Percentiles rank a stretch among this genome's conserved stretches.
phyloP scores from a whole-genome alignment of 306 rosid species.

The Fagus sylvatica region DNA sequence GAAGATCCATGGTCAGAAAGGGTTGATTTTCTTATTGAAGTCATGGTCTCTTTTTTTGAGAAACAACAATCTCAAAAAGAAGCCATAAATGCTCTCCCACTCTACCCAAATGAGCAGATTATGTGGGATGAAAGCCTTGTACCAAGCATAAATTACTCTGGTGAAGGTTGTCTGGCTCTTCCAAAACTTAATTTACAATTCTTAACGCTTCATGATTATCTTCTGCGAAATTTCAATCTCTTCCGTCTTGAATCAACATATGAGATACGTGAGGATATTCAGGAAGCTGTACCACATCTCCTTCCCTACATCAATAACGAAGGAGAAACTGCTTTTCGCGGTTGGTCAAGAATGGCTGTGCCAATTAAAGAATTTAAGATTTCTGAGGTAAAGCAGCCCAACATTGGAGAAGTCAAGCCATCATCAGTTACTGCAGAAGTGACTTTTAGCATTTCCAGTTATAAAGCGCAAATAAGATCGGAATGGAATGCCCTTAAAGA shows the following conservation, averaged over 20 bases:
- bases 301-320: constrained; percentile 84
- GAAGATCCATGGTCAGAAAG: constrained; percentile 96
- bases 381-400: constrained; percentile 84
- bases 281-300: constrained; percentile 96
- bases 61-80: constrained; percentile 96
- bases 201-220: constrained; percentile 98
- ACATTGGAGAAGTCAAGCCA: constrained; percentile 98
- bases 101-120: constrained; percentile 91
- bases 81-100: constrained; percentile 97
- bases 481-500: constrained; percentile 98
- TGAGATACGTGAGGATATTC: constrained; percentile 98
- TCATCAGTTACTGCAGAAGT: constrained; percentile 86
- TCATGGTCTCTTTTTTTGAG: constrained; percentile 91
- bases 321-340: constrained; percentile 89
- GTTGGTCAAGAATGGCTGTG: constrained; percentile 99
- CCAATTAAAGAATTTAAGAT: constrained; percentile 85
- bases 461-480: constrained; percentile 84
- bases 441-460: constrained; percentile 87
- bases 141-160: constrained; percentile 96
- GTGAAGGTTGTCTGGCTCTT: constrained; percentile 98
- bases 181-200: constrained; percentile 95
- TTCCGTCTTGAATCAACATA: constrained; percentile 97
- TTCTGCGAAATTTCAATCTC: constrained; percentile 88
- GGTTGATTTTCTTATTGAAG: constrained; percentile 92
- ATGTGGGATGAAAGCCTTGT: constrained; percentile 99